These are phyloP conservation scores for Datura wrightii DNA, from an alignment of 257 asterid species.

Conservation along the genomic window DNA sequence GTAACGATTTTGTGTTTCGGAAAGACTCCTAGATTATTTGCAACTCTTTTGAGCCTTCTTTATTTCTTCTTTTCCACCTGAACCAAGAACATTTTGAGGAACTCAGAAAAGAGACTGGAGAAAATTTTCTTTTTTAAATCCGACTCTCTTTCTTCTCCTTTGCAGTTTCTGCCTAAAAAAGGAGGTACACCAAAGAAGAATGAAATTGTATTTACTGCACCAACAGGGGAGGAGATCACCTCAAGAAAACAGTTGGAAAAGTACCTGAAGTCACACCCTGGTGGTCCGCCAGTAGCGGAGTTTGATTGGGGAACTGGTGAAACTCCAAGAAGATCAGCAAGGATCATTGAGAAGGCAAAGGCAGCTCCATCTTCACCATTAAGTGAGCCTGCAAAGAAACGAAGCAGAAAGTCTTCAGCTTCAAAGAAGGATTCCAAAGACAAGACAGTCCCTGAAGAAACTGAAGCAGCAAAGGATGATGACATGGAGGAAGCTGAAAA, in stretches of 20 bases:
- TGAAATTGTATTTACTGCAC: constrained; percentile 55
- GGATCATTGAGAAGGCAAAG: constrained; percentile 55
- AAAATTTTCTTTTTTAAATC: neutral
- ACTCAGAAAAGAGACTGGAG: neutral
- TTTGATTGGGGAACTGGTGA: constrained; percentile 70
- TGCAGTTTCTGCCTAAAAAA: constrained; percentile 47
- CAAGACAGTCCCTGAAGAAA: constrained; percentile 40
- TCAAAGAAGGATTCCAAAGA: constrained; percentile 45
- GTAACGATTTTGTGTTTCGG: neutral
- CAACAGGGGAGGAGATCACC: constrained; percentile 61
- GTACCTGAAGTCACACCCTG: constrained; percentile 61
- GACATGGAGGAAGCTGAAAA: constrained; percentile 47
- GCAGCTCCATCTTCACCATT: constrained; percentile 43
- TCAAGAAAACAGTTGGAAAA: constrained; percentile 52
- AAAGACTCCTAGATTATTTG: constrained; percentile 11
- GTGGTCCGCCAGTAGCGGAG: constrained; percentile 48
- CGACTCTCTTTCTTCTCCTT: constrained; percentile 1
- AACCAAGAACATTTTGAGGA: constrained; percentile 25
- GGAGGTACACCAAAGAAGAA: constrained; percentile 55
- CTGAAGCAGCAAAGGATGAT: constrained; percentile 41
- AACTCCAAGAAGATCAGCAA: constrained; percentile 62
- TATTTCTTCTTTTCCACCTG: neutral
- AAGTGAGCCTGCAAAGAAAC: constrained; percentile 49
- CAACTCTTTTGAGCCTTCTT: neutral
- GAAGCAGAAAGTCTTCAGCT: constrained; percentile 46